Base-by-base conservation (phyloP, 169 alveolate species). In the Eimeria necatrix region DNA sequence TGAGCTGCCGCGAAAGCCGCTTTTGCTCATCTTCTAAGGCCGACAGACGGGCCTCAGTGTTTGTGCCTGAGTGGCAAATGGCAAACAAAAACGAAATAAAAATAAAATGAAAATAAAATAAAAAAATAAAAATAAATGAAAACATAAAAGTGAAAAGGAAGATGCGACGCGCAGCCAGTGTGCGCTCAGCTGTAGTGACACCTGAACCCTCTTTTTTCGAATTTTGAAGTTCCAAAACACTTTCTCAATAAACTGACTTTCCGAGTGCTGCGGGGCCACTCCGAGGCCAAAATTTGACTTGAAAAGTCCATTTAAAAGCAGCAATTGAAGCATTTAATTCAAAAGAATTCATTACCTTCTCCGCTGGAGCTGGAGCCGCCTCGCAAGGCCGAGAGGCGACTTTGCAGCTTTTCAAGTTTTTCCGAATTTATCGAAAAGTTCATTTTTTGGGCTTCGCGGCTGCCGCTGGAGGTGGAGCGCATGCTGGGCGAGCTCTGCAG, bases 1-100 rank as follows among this genome's bases (percentile, higher is more conserved):
- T 83, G 26, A 83, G 91, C 56, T 56, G 91, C 18, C 53, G 91
- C 12, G 73, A 53, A 71, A 83, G 3, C 32, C 91, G 74, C 24
- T 56, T 51, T 18, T 83, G 91, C 24, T 83, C 53, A 4, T 51
- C 73, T 56, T 83, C 91, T 32, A 83, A 71, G 2, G 91, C 74
- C 24, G 91, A 52, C 73, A 83, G 53, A 83, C 91, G 91, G 52
- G 70, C 51, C 8, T 53, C 91, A 7, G 49, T 22, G 24, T 56
- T 56, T n/a, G 22, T 14, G 32, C 91, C 91, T 83, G 74, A 22
- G 59, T 74, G 7, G 59, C 22, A 26, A 20, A 26, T 32, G 41
- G 41, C 41, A 2, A 32, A 32, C 2, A 41, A 46, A 20, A 51
- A 16, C 0, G 9, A 18, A 4, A 32, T 7, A 46, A 9, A 32